Base-by-base conservation (phyloP, 1,139 yeast genomes). In the Yamadazyma blattariae region DNA sequence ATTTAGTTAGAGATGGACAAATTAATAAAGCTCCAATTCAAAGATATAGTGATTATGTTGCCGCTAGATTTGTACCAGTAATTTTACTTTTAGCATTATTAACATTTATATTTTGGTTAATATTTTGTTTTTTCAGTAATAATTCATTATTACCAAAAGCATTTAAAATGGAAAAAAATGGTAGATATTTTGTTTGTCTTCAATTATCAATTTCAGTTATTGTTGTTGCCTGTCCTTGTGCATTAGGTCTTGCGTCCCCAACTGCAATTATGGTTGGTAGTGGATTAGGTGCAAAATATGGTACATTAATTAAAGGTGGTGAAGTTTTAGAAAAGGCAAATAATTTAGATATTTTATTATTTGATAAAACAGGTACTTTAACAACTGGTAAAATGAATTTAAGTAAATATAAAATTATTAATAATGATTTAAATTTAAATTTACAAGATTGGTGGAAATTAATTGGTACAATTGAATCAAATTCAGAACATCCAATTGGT, bases 261-360 rank as follows among this genome's bases (percentile, higher is more conserved):
- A 92, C 98, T 1, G 98, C 98, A 0, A 87, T 94, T 4, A 90
- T 92, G 97, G 98, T 92, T 4, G 98, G 97, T 6, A 90, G 97
- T 2, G 98, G 98, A 18, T 84, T 88, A 20, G 97, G 96, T 25
- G 97, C 98, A 0, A 62, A 77, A 10, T 71, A 88, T 58, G 98
- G 98, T 18, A 85, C 92, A 10, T 68, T 94, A 37, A 85, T 94
- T 50, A 92, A 92, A 59, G 96, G 97, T 33, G 98, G 97, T 17
- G 95, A 85, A 37, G 77, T 86, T 10, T 72, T 94, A 42, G 98
- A 94, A 55, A 73, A 67, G 35, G 83, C 95, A 7, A 77, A 77
- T 48, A 61, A 71, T 13, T 67, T 89, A 25, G 74, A 82, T 42
- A 71, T 80, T 4, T 77, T 92, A 18, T 66, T 94, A 24, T 90